Evolutionary conservation across 176 grass and related monocot genomes (phyloP).

Genomic region (Metroxylon sagu): DNA sequence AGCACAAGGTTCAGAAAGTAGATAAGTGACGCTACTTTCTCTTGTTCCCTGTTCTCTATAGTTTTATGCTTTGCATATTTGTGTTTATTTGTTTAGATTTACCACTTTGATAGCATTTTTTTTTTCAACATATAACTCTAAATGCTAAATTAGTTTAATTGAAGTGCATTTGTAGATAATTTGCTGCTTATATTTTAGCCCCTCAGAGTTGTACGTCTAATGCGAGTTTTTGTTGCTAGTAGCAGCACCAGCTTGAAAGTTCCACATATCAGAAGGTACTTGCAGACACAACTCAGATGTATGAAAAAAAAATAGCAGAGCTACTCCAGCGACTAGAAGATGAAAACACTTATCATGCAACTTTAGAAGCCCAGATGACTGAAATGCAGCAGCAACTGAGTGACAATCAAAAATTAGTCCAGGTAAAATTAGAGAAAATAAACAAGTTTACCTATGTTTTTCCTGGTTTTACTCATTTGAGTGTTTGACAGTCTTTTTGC

Average conservation of each 20-base stretch:
- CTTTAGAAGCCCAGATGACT: conserved; percentile 35
- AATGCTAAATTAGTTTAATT: too few relatives aligned
- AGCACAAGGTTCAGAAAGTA: too few relatives aligned
- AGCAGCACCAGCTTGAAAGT: conserved; percentile 70
- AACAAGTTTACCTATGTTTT: too few relatives aligned
- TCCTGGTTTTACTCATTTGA: too few relatives aligned
- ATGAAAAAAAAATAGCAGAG: conserved; percentile 57
- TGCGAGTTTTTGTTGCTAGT: conserved; percentile 38
- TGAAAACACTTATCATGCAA: conserved; percentile 39
- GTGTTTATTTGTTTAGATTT: too few relatives aligned
- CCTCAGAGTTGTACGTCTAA: neutral
- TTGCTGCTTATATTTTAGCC: neutral
- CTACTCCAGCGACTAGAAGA: conserved; percentile 49
- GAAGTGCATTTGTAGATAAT: too few relatives aligned
- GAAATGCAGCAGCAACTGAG: conserved; percentile 36
- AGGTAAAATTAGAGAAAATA: conserved; percentile 39
- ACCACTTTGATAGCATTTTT: too few relatives aligned
- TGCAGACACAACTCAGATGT: conserved; percentile 34
- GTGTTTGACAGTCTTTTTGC: too few relatives aligned
- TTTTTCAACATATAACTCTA: too few relatives aligned
- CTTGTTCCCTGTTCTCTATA: too few relatives aligned
- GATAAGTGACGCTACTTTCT: too few relatives aligned
- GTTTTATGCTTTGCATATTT: too few relatives aligned
- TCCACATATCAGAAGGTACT: conserved; percentile 45
- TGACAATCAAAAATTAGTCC: conserved; percentile 44